Evolutionary conservation across 2,329 filamentous ascomycete genomes (phyloP), one percentile per base, ranked within the genome.

Genomic region (Biscogniauxia marginata): DNA sequence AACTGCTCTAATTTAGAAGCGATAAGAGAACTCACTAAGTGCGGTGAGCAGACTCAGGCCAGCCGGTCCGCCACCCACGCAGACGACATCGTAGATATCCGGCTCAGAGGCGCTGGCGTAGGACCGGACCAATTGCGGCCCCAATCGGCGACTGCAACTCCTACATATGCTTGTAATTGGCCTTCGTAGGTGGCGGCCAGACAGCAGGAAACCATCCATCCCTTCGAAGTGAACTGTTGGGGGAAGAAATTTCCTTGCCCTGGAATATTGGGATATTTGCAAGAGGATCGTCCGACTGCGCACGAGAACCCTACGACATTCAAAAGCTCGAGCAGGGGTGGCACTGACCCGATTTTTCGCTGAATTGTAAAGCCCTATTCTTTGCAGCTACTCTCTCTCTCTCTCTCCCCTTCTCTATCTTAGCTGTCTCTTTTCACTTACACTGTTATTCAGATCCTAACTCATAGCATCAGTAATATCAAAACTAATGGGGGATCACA

Each of bases 21-120:
- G 52, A 24, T 13, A 56, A 20, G 19, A 9, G 7, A 44, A 71
- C 81, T 65, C 80, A 93, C 90, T 87, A 46, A 95, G 80, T 64
- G 90, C 88, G 58, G 89, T 84, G 54, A 93, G 76, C 25, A 96
- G 82, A 67, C 91, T 96, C 56, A 99, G 80, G 54, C 93, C 93
- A 46, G 92, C 92, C 21, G 93, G 92, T 4, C 93, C 92, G 59
- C 92, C 93, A 59, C 92, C 92, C 53, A 96, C 89, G 67, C 91
- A 95, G 60, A 96, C 91, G 25, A 96, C 89, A 82, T 96, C 92
- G 77, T 95, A 97, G 67, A 96, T 86, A 63, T 96, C 90, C 9
- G 86, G 84, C 51, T 70, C 66, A 16, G 75, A 62, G 9, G 74
- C 60, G 46, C 72, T 78, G 21, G 78, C 71, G 57, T 78, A 83